phyloP scores from a whole-genome alignment of 805 yeast genomes.

The Clavispora phyllophila region DNA sequence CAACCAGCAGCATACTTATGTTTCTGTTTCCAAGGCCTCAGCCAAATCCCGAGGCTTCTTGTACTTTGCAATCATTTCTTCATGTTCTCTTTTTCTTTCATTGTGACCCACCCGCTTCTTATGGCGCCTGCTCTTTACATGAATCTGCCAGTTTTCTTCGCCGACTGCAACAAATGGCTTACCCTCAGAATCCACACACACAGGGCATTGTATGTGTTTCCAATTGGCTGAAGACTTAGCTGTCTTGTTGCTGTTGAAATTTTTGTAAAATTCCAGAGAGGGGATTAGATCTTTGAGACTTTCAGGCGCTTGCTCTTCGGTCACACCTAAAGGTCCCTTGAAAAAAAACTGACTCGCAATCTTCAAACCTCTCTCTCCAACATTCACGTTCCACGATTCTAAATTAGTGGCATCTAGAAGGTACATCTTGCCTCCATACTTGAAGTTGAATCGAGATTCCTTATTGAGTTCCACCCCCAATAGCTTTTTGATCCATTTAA shows the following conservation, averaged over 20 bases:
- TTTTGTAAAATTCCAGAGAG: constrained; percentile 13
- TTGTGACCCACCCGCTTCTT: constrained; percentile 45
- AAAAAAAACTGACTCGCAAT: constrained; percentile 40
- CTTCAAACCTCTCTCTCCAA: constrained; percentile 47
- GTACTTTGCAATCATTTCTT: constrained; percentile 29
- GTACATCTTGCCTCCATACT: constrained; percentile 61
- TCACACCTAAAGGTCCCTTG: constrained; percentile 24
- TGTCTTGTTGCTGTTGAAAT: constrained; percentile 35
- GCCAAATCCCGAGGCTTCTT: constrained; percentile 11
- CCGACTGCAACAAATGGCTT: constrained; percentile 67
- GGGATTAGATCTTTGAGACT: constrained; percentile 24
- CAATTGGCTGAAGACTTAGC: constrained; percentile 40
- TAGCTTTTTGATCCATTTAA: constrained; percentile 82
- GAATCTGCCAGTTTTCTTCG: constrained; percentile 62
- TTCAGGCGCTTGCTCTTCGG: constrained; percentile 24
- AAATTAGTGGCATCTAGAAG: constrained; percentile 77
- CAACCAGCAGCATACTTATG: not conserved
- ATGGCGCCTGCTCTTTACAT: constrained; percentile 66
- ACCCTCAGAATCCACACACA: constrained; percentile 55
- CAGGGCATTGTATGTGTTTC: constrained; percentile 65
- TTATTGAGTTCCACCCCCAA: constrained; percentile 55
- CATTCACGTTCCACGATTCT: constrained; percentile 52
- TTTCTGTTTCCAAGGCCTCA: not conserved
- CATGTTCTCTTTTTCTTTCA: constrained; percentile 49
- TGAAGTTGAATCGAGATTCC: constrained; percentile 40